phyloP scores from a whole-genome alignment of 139 green algal genomes.

The Pseudopediastrum boryanum region DNA sequence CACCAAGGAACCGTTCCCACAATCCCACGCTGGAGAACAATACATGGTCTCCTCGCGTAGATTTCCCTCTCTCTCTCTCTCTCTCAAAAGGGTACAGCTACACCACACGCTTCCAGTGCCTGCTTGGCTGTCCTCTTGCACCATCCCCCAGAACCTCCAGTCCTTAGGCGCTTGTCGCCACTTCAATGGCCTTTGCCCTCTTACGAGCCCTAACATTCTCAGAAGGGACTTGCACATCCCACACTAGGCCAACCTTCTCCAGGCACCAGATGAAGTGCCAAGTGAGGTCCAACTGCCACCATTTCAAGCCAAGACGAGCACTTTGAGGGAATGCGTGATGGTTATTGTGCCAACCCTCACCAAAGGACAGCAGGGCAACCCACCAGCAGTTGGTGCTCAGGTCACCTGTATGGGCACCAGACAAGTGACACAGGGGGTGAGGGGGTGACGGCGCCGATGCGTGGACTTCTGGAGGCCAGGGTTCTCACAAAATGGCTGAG shows the following conservation, averaged over 20 bases:
- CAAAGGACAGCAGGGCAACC: constrained; percentile 79
- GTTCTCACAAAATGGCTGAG: too few species aligned
- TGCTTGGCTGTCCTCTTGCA: too few species aligned
- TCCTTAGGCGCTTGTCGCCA: too few species aligned
- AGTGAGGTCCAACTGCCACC: constrained; percentile 68
- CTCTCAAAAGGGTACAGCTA: too few species aligned
- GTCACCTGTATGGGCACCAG: constrained; percentile 53
- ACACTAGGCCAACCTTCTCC: constrained; percentile 65
- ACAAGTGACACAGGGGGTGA: not conserved
- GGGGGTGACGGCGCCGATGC: not conserved
- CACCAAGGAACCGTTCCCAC: too few species aligned
- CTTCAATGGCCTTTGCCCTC: too few species aligned
- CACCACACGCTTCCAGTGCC: too few species aligned
- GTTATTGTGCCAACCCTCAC: constrained; percentile 93
- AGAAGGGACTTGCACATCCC: constrained; percentile 74
- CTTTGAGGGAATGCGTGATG: constrained; percentile 81
- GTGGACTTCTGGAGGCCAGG: too few species aligned
- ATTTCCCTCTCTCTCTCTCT: too few species aligned
- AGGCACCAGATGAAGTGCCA: constrained; percentile 41
- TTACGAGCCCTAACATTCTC: constrained; percentile 63
- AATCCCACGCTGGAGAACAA: too few species aligned
- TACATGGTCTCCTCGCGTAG: too few species aligned
- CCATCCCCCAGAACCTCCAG: too few species aligned
- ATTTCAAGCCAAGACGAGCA: constrained; percentile 74
- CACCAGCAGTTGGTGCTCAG: constrained; percentile 81